These are phyloP conservation scores for Torrubiellomyces zombiae DNA, from an alignment of 2,329 filamentous ascomycete species.

Conservation along the genomic window DNA sequence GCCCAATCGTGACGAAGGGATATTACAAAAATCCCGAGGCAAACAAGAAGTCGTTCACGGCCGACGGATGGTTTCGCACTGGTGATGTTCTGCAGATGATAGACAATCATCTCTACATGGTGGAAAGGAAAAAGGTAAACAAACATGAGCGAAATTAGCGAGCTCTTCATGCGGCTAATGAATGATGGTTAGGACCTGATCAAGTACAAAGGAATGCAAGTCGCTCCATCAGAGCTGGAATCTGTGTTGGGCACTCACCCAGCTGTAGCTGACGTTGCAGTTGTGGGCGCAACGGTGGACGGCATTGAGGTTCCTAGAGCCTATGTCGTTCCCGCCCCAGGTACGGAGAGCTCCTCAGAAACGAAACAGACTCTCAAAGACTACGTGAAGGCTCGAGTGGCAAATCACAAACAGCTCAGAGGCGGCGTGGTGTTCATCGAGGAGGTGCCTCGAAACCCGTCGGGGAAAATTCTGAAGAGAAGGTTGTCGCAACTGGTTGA, in stretches of 20 bases:
- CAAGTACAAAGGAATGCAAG: constrained; percentile 44
- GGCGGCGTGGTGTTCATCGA: constrained; percentile 53
- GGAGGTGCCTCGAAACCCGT: constrained; percentile 49
- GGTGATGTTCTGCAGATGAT: constrained; percentile 65
- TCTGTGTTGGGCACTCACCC: constrained; percentile 23
- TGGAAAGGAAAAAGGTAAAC: constrained; percentile 54
- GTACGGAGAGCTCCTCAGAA: constrained; percentile 8
- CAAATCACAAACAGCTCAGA: constrained; percentile 47
- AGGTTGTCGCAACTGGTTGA: too few relatives aligned
- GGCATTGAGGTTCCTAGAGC: constrained; percentile 31
- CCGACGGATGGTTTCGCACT: constrained; percentile 53
- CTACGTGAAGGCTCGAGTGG: constrained; percentile 14
- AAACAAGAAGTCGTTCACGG: constrained; percentile 40
- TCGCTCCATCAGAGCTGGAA: constrained; percentile 49
- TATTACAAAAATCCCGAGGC: constrained; percentile 54
- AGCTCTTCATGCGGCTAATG: not conserved
- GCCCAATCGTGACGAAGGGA: constrained; percentile 55
- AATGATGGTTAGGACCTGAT: constrained; percentile 31
- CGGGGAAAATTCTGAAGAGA: constrained; percentile 30
- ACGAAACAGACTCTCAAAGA: constrained; percentile 11
- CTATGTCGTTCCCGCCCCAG: constrained; percentile 13
- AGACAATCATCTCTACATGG: constrained; percentile 56
- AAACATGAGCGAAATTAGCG: too few relatives aligned
- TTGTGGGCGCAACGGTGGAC: constrained; percentile 36
- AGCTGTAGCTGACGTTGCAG: constrained; percentile 38